A percentile compares a stretch with the other conserved stretches of the same genome.
Evolutionary conservation across 202 grass and related monocot species (phyloP).

Genomic region (Schoenoplectus tabernaemontani): DNA sequence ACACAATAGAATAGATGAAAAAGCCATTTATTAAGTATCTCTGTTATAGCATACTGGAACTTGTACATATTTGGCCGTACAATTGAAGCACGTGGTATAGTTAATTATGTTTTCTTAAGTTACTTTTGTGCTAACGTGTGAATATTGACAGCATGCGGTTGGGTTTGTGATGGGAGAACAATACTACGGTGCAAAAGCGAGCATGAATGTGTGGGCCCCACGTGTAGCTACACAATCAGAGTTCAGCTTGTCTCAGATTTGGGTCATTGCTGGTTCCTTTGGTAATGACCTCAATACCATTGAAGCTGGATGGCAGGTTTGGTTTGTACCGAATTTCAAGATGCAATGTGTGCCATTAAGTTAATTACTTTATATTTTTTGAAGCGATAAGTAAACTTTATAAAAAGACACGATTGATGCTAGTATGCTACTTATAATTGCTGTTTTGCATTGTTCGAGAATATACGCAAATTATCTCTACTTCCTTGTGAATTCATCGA

Average conservation of each 20-base stretch:
- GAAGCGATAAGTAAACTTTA: neutral
- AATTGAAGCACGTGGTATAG: neutral
- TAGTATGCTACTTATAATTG: neutral
- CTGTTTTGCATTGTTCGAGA: neutral
- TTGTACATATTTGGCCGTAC: neutral
- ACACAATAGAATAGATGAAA: neutral
- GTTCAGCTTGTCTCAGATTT: conserved; percentile 89
- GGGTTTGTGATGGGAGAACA: conserved; percentile 69
- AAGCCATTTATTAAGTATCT: neutral
- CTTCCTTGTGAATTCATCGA: neutral
- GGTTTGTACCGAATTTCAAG: neutral
- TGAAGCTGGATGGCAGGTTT: conserved; percentile 75
- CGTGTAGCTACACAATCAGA: conserved; percentile 48
- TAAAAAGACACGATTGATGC: conserved; percentile 18
- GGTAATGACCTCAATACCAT: conserved; percentile 84
- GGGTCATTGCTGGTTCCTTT: conserved; percentile 81
- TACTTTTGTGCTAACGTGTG: neutral
- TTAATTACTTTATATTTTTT: neutral
- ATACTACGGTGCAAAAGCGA: conserved; percentile 82
- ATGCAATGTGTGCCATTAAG: neutral
- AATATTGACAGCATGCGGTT: conserved; percentile 56
- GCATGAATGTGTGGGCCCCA: conserved; percentile 86
- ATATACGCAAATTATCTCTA: neutral
- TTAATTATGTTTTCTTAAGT: neutral
- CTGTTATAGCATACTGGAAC: neutral